phyloP scores from a whole-genome alignment of 768 basidiomycete species.

The Solioccasus polychromus region DNA sequence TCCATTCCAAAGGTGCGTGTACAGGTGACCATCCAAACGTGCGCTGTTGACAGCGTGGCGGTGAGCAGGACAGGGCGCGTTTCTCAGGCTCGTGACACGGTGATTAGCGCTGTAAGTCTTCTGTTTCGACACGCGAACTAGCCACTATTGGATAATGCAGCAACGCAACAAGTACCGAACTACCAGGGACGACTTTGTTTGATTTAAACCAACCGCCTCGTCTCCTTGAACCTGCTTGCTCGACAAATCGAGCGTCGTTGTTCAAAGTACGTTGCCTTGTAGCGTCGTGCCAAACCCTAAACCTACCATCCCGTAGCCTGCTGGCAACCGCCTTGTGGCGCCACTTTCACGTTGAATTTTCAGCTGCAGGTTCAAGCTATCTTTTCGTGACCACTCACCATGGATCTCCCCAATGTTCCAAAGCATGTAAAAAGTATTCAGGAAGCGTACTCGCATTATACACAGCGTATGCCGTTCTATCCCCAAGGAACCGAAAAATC shows the following conservation, averaged over 20 bases:
- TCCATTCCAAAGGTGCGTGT: too few relatives aligned
- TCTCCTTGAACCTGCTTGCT: background rate
- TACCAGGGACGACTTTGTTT: too few relatives aligned
- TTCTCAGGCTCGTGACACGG: too few relatives aligned
- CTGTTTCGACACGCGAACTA: too few relatives aligned
- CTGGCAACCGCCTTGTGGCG: slow-evolving; percentile 1
- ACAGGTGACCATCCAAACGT: too few relatives aligned
- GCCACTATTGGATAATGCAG: too few relatives aligned
- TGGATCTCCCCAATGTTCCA: slow-evolving; percentile 1
- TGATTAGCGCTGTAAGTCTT: too few relatives aligned
- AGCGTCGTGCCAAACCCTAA: background rate
- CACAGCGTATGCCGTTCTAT: slow-evolving; percentile 15
- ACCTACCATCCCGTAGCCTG: background rate
- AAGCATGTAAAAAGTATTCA: background rate
- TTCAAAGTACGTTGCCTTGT: slow-evolving; percentile 10
- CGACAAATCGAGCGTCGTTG: slow-evolving; percentile 2
- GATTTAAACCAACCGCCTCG: background rate
- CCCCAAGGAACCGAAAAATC: background rate
- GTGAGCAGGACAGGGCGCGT: too few relatives aligned
- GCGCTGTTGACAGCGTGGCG: too few relatives aligned
- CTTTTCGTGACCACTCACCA: background rate
- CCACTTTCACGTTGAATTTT: too few relatives aligned
- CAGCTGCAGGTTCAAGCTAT: background rate
- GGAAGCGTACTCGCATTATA: slow-evolving; percentile 4
- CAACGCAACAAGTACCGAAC: too few relatives aligned